Evolutionary conservation across 2,329 filamentous ascomycete genomes (phyloP).

Genomic region (Beauveria sp.): DNA sequence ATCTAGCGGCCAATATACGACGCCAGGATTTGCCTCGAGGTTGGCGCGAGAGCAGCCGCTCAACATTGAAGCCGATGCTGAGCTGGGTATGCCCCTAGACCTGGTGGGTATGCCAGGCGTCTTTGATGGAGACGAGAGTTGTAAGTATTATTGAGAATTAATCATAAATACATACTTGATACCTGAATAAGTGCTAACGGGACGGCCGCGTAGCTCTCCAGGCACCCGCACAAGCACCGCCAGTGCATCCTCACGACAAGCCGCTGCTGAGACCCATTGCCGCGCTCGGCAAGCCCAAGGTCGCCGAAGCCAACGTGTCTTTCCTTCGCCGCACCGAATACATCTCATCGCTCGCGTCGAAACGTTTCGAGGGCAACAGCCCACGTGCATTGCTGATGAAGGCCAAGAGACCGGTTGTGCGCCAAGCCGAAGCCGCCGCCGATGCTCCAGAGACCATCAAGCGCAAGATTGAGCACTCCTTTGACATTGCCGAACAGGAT

Average conservation of each 20-base stretch:
- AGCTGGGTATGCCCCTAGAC: slow-evolving; percentile 95
- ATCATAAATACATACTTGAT: neutral
- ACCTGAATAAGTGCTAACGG: slow-evolving; percentile 12
- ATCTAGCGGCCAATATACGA: slow-evolving; percentile 79
- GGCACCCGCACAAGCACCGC: slow-evolving; percentile 61
- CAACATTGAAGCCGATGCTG: slow-evolving; percentile 95
- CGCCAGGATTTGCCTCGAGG: slow-evolving; percentile 80
- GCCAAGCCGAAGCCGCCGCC: slow-evolving; percentile 50
- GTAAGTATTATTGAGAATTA: slow-evolving; percentile 41
- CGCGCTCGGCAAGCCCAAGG: slow-evolving; percentile 75
- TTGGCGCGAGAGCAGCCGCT: slow-evolving; percentile 85
- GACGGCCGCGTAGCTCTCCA: slow-evolving; percentile 59
- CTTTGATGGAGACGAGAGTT: slow-evolving; percentile 90
- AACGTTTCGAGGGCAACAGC: slow-evolving; percentile 40
- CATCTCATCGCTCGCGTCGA: slow-evolving; percentile 58
- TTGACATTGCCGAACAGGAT: slow-evolving; percentile 45
- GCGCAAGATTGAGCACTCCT: slow-evolving; percentile 58
- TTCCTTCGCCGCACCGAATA: slow-evolving; percentile 96
- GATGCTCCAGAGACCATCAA: slow-evolving; percentile 59
- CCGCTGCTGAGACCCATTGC: slow-evolving; percentile 75
- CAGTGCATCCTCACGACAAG: slow-evolving; percentile 76
- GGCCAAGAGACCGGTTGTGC: slow-evolving; percentile 27
- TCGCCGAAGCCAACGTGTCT: slow-evolving; percentile 70
- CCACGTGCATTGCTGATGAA: slow-evolving; percentile 29
- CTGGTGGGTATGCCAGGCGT: slow-evolving; percentile 90